A percentile compares a stretch with the other conserved stretches of the same genome.
These are phyloP conservation scores for Daldinia childiae DNA, from an alignment of 495 filamentous ascomycete species.

Conservation along the genomic window DNA sequence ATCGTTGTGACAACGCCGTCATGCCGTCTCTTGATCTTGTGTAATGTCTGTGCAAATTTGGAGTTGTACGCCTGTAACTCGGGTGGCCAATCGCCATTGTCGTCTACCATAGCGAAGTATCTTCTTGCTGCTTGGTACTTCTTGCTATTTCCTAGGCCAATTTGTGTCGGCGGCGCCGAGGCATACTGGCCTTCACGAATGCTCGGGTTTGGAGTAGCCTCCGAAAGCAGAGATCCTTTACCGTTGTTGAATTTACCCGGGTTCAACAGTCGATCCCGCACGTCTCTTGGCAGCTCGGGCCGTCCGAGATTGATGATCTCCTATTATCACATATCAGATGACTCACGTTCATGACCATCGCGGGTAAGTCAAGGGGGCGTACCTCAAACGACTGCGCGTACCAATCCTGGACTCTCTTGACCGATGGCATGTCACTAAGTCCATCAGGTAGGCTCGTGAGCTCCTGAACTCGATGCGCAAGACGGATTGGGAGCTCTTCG, in stretches of 20 bases:
- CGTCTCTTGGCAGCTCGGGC: constrained; percentile 77
- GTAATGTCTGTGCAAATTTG: constrained; percentile 82
- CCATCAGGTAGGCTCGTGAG: constrained; percentile 93
- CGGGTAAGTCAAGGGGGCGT: constrained; percentile 42
- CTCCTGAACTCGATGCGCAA: constrained; percentile 95
- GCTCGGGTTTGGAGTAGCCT: constrained; percentile 89
- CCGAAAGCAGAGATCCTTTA: constrained; percentile 70
- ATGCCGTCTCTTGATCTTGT: constrained; percentile 94
- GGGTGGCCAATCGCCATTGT: constrained; percentile 89
- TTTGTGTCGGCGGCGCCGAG: constrained; percentile 69
- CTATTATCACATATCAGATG: constrained; percentile 59
- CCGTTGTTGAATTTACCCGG: constrained; percentile 70
- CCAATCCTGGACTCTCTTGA: constrained; percentile 94
- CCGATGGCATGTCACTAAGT: constrained; percentile 97
- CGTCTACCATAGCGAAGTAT: constrained; percentile 93
- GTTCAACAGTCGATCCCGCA: constrained; percentile 79
- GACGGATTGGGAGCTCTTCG: constrained; percentile 95
- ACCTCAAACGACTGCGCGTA: constrained; percentile 99
- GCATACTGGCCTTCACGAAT: constrained; percentile 87
- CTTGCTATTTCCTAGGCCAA: constrained; percentile 62
- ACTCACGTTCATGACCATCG: constrained; percentile 23
- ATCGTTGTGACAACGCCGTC: constrained; percentile 95
- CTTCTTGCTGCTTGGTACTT: constrained; percentile 67
- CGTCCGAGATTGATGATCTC: constrained; percentile 88
- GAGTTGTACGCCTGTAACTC: constrained; percentile 95